Evolutionary conservation across 371 early-diverging fungal genomes (phyloP), one percentile per base, ranked within the genome.

Genomic region (Apophysomyces sp.): DNA sequence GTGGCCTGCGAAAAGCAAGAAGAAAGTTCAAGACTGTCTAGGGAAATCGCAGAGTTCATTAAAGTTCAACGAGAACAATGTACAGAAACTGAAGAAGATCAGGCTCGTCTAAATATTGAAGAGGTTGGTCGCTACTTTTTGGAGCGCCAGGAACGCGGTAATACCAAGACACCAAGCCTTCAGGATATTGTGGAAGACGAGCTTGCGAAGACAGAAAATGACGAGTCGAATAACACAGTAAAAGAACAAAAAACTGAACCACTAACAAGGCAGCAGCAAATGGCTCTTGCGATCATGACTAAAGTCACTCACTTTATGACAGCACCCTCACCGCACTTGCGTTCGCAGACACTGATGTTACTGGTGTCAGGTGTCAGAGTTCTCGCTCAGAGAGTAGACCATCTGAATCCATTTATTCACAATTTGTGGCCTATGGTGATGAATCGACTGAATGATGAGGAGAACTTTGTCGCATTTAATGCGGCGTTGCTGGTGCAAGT

Each of bases 351-450:
- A 18, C 68, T 90, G 4, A 55, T 66, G 5, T 52, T 87, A 7
- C 57, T 84, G 4, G 52, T 69, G 9, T 63, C 69, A 11, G 76
- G 81, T 18, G 59, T 77, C 2, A 63, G 68, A 5, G 63, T 84
- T 3, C 54, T 87, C 8, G 32, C 66, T 1, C 37, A 54, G 1
- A 63, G 69, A 4, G 52, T 78, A 2, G 54, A 61, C 1, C 73
- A 83, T 18, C 54, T 87, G 7, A 76, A 81, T 55, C 78, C 82
- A 3, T 57, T 83, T 4, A 64, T 88, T 3, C 80, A 87, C 63
- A 52, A 40, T 8, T 52, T 85, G 12, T 90, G 90, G 90, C 80
- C 83, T 0, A 59, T 63, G 0, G 59, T 87, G 4, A 57, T 85
- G 1, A 69, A 72, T 2, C 69, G 87, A 29, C 59, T 86, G 29